Evolutionary conservation across 768 basidiomycete genomes (phyloP).

Genomic region (Pleurotus ostreatus): DNA sequence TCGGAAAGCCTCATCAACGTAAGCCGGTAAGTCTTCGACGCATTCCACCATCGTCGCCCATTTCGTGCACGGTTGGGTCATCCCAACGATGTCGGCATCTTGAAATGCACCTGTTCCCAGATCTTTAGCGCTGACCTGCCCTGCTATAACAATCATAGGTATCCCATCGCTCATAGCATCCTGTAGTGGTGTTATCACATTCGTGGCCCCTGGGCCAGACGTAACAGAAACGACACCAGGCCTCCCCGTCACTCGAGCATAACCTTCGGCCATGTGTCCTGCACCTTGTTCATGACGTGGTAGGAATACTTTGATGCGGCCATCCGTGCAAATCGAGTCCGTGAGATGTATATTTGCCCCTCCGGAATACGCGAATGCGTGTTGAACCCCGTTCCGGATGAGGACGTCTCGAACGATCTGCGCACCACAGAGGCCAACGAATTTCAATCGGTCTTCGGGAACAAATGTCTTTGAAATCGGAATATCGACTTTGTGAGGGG

Average conservation of each 20-base stretch:
- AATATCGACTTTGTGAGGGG: too few species aligned
- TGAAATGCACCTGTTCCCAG: constrained; percentile 99
- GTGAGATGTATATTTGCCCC: constrained; percentile 98
- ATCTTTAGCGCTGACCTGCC: constrained; percentile 96
- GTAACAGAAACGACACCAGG: constrained; percentile 98
- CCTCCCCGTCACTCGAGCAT: constrained; percentile 94
- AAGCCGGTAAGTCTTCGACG: constrained; percentile 85
- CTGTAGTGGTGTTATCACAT: constrained; percentile 97
- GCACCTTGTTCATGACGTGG: constrained; percentile 98
- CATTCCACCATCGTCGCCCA: constrained; percentile 99
- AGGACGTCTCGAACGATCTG: constrained; percentile 99
- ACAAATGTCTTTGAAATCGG: too few species aligned
- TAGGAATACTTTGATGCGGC: constrained; percentile 90
- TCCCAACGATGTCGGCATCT: constrained; percentile 95
- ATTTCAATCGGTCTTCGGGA: constrained; percentile 34
- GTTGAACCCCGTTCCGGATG: constrained; percentile 92
- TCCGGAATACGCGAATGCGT: constrained; percentile 96
- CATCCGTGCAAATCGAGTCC: constrained; percentile 96
- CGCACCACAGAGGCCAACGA: constrained; percentile 94
- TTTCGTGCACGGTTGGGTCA: constrained; percentile 95
- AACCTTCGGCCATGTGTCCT: constrained; percentile 99
- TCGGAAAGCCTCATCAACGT: constrained; percentile 99
- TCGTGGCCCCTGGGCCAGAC: constrained; percentile 96
- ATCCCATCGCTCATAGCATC: constrained; percentile 94
- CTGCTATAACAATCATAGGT: constrained; percentile 91